Conservation (phyloP, 331 rosid species). For the Malus hybrid region DNA sequence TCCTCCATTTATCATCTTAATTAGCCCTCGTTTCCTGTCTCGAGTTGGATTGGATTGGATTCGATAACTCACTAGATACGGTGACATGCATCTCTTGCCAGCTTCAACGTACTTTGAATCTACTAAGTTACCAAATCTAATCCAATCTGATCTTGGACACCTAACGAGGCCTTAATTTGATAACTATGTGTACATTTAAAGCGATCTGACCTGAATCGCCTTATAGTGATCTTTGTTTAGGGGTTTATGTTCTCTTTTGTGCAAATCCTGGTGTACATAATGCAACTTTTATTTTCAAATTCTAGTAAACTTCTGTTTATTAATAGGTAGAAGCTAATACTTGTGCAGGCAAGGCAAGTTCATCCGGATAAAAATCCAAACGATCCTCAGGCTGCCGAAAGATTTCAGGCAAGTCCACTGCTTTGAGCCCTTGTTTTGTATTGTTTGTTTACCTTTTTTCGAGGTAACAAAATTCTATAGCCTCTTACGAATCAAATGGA, state of each 20-base stretch:
- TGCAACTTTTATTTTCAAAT: neutral
- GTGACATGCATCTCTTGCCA: no score
- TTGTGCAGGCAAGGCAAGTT: constrained; percentile 78
- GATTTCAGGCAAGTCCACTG: constrained; percentile 53
- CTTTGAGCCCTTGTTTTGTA: neutral
- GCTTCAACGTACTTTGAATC: no score
- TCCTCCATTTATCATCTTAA: neutral
- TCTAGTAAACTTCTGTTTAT: neutral
- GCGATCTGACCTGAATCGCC: neutral
- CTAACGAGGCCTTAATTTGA: no score
- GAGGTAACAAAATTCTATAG: neutral
- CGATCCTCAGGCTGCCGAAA: constrained; percentile 87
- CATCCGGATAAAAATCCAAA: constrained; percentile 93
- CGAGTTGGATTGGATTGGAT: no score
- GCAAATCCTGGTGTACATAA: neutral
- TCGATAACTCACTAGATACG: no score
- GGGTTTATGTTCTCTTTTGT: neutral
- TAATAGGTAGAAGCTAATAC: neutral
- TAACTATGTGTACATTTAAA: no score
- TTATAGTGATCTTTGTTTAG: neutral
- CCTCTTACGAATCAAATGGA: neutral
- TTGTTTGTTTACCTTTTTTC: neutral
- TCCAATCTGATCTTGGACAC: no score
- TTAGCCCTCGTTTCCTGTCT: neutral
- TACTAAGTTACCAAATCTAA: no score